These are phyloP conservation scores for Saturnispora dispora DNA, from an alignment of 805 yeast genomes.

Conservation along the genomic window DNA sequence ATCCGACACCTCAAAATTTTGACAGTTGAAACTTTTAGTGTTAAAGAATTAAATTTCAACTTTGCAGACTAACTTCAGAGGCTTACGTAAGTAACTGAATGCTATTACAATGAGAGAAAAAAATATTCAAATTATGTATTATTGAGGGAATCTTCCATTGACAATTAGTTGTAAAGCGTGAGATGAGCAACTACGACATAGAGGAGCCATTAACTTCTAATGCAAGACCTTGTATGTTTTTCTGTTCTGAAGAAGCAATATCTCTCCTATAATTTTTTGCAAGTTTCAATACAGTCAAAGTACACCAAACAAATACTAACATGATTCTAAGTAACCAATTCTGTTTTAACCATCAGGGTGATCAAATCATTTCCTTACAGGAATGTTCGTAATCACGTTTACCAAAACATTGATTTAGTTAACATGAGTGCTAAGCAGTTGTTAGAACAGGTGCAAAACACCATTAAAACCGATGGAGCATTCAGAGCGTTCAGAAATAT, in stretches of 20 bases:
- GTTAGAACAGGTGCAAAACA: constrained; percentile 39
- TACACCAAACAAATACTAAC: not conserved
- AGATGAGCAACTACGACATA: constrained; percentile 27
- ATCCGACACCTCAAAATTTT: not conserved
- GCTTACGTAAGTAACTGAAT: not conserved
- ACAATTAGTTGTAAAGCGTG: not conserved
- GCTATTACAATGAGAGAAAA: not conserved
- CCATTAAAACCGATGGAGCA: constrained; percentile 47
- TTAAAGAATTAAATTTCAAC: not conserved
- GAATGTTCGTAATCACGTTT: constrained; percentile 69
- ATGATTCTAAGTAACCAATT: constrained; percentile 36
- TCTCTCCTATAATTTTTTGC: not conserved
- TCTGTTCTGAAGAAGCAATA: not conserved
- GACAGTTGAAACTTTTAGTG: not conserved
- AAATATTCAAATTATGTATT: not conserved
- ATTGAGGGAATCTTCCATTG: not conserved
- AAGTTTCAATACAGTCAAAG: not conserved
- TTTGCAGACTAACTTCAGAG: not conserved
- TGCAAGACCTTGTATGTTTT: constrained; percentile 49
- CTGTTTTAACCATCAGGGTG: constrained; percentile 76
- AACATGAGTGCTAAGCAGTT: constrained; percentile 58
- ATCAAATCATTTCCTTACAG: constrained; percentile 88
- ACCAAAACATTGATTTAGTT: constrained; percentile 62
- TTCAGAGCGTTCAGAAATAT: constrained; percentile 79
- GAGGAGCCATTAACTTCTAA: constrained; percentile 77